Conservation (phyloP, 2,329 filamentous ascomycete genomes). For the Verticillium isaacii region DNA sequence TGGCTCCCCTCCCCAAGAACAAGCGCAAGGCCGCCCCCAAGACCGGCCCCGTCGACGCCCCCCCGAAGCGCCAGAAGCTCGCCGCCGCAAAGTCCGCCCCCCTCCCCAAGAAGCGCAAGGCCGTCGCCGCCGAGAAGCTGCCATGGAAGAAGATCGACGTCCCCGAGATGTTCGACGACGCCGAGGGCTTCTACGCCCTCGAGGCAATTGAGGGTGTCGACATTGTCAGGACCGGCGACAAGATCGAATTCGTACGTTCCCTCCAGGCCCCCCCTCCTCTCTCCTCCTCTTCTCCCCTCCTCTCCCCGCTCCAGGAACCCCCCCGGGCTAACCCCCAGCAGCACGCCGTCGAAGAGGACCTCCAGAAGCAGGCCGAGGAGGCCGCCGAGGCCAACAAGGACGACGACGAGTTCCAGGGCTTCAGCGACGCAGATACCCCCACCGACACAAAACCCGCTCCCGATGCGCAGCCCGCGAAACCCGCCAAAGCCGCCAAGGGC, state of each 20-base stretch:
- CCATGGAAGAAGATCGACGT: constrained; percentile 58
- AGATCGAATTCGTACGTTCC: constrained; percentile 49
- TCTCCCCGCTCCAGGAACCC: background rate
- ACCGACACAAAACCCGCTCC: constrained; percentile 3
- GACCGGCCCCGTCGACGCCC: constrained; percentile 3
- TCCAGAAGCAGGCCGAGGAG: background rate
- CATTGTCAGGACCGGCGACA: constrained; percentile 62
- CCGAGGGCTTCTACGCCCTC: constrained; percentile 88
- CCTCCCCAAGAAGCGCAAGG: constrained; percentile 28
- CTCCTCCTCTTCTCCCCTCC: background rate
- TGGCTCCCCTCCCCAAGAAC: constrained; percentile 9
- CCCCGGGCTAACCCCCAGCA: constrained; percentile 3
- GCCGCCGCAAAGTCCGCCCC: background rate
- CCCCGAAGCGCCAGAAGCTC: constrained; percentile 12
- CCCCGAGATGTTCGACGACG: constrained; percentile 77
- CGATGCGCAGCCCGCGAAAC: constrained; percentile 22
- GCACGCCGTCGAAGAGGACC: background rate
- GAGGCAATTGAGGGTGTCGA: constrained; percentile 92
- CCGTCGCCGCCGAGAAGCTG: constrained; percentile 43
- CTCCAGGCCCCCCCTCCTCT: background rate
- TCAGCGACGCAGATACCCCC: constrained; percentile 45
- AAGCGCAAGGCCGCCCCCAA: constrained; percentile 11
- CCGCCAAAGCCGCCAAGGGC: constrained; percentile 18
- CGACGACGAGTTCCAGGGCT: constrained; percentile 60
- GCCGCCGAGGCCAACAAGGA: constrained; percentile 18